Evolutionary conservation across 2,329 filamentous ascomycete genomes (phyloP), one percentile per base, ranked within the genome.

Genomic region (Huntiella bhutanensis): DNA sequence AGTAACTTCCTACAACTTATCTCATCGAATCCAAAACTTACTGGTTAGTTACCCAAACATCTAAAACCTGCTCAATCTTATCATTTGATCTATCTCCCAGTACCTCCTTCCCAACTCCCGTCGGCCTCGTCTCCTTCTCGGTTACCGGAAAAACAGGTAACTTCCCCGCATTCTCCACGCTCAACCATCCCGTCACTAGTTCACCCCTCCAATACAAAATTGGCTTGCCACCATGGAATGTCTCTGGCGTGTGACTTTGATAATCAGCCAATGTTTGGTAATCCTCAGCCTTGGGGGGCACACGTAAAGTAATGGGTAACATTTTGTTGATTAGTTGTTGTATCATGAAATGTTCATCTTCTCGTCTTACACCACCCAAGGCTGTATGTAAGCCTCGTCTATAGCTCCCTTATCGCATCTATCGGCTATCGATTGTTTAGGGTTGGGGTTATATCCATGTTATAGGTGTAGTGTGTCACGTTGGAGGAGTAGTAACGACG

Each of bases 221-320:
- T 1, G 82, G 75, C 56, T 80, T 82, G 22, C 73, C 74, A 54
- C 70, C 73, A 54, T 77, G 79, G 62, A 87, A 88, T 37, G 73
- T 79, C 49, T 68, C 66, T 1, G 82, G 82, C 1, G 82, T 88
- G 55, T 77, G 75, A 45, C 75, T 67, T 58, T 84, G 73, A 57
- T 85, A 81, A 51, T 83, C 76, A 49, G 69, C 64, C 40, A 87
- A 68, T 4, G 72, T 64, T 33, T 70, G 75, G 60, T 76, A 87
- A 56, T 77, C 71, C 33, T 65, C 65, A 11, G 67, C 55, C 12
- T 67, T 62, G 4, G 79, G 80, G 22, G 74, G 64, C 2, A 62
- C 62, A 42, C 67, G 67, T 40, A 82, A 71, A 1, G 72, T 75
- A 4, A 68, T 71, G 32, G 69, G 64, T 41, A 69, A 56, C 48